Base-by-base conservation (phyloP, 2,329 filamentous ascomycete species). In the Monilinia fructigena region DNA sequence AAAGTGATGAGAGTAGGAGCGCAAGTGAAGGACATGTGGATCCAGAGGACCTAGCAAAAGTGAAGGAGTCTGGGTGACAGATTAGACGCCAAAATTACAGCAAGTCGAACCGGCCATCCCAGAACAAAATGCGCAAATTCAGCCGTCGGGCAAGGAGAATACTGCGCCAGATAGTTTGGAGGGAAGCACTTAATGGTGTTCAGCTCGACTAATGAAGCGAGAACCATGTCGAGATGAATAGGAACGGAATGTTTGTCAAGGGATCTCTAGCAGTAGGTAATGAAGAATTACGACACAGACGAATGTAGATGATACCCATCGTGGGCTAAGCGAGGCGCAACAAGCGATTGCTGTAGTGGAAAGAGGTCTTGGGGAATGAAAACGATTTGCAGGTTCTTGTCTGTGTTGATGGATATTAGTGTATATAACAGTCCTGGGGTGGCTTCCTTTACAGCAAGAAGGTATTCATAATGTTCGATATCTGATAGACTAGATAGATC, bases 161-260 rank as follows among this genome's bases (percentile, higher is more conserved):
- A 14, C 7, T 5, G 18, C 28, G 16, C 14, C 35, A 47, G 69
- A 72, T 63, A 74, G 68, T 59, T 63, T 76, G 65, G 68, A 45
- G 6, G 6, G 74, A 76, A 63, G 71, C 72, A 2, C 63, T 76
- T 59, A 72, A 75, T 69, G 74, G 73, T 0, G 74, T 76, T 53
- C 73, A 73, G 11, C 60, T 76, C 26, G 75, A 77, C 65, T 77
- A 61, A 75, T 10, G 10, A 3, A 31, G 4, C 18, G 28, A 54
- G 8, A 12, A 2, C 0, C 10, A 35, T 12, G 12, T 18, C 20
- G 35, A 40, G 4, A 16, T 14, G 48, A 52, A 28, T 6, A 7
- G 14, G 23, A 28, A 16, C 1, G 4, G 23, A 28, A 28, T 3
- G 23, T 7, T 52, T 28, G 7, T 52, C 23, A 8, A 28, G 6